Conservation (phyloP, 2,329 filamentous ascomycete species). For the Bipolaris sorokiniana region DNA sequence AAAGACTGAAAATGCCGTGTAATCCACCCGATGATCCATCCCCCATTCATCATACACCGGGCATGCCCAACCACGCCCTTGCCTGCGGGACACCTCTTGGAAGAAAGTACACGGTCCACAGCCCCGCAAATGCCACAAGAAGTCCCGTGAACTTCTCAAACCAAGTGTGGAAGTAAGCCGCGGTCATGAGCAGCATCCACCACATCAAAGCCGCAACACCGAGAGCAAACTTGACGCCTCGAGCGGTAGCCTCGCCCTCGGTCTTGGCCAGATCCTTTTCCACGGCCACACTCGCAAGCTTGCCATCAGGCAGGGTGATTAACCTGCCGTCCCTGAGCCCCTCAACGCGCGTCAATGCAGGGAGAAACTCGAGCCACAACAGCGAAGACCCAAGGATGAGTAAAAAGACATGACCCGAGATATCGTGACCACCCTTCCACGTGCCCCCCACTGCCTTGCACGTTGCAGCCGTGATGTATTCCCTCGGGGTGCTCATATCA, state of each 20-base stretch:
- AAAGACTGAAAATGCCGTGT: not conserved
- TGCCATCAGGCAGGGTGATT: conserved; percentile 70
- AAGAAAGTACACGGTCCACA: conserved; percentile 57
- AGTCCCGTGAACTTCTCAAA: conserved; percentile 78
- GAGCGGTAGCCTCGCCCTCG: conserved; percentile 48
- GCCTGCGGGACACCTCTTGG: conserved; percentile 53
- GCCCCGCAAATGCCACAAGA: conserved; percentile 54
- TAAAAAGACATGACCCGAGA: conserved; percentile 93
- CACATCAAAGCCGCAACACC: conserved; percentile 72
- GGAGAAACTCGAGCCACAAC: conserved; percentile 79
- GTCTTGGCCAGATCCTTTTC: conserved; percentile 52
- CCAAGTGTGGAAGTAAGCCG: conserved; percentile 98
- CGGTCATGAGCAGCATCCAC: conserved; percentile 99
- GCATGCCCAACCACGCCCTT: conserved; percentile 55
- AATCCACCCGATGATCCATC: not conserved
- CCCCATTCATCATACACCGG: conserved; percentile 45
- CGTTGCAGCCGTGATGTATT: conserved; percentile 73
- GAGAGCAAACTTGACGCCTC: conserved; percentile 61
- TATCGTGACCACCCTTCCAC: conserved; percentile 95
- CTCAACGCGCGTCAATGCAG: conserved; percentile 58
- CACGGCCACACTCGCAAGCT: conserved; percentile 57
- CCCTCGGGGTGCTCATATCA: conserved; percentile 52
- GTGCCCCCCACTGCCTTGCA: conserved; percentile 82
- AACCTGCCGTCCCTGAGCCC: conserved; percentile 66
- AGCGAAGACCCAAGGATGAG: conserved; percentile 84